Evolutionary conservation across 148 eudicot genomes (phyloP).

Genomic region (Rhododendron mucronatum): DNA sequence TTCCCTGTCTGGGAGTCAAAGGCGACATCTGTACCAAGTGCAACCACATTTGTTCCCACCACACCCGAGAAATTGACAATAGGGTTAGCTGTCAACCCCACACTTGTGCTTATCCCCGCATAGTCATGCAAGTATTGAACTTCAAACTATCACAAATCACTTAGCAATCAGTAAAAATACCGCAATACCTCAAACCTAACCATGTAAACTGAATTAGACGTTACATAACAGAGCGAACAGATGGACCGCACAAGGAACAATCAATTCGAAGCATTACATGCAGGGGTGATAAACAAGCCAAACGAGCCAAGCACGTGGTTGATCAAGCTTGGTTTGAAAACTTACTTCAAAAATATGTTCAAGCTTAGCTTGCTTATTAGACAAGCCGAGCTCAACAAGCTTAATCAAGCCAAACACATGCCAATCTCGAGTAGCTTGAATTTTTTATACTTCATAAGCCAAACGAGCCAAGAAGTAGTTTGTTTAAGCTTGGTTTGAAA

Average conservation of each 20-base stretch:
- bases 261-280: background rate
- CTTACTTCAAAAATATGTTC: no score
- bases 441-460: no score
- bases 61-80: constrained; percentile 73
- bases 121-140: constrained; percentile 73
- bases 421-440: no score
- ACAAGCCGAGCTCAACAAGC: no score
- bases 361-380: no score
- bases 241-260: background rate
- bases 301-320: background rate
- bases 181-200: background rate
- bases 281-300: background rate
- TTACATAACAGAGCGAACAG: background rate
- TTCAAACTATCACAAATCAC: constrained; percentile 50
- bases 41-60: constrained; percentile 40
- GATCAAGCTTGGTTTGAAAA: no score
- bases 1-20: constrained; percentile 60
- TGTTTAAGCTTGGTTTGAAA: no score
- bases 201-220: background rate
- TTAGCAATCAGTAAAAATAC: background rate
- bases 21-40: constrained; percentile 63
- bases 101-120: constrained; percentile 60
- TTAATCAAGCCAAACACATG: no score
- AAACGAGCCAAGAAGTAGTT: no score
- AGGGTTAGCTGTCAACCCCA: constrained; percentile 74